A percentile compares a stretch with the other conserved stretches of the same genome.
phyloP scores from a whole-genome alignment of 169 alveolate species.

The Plasmodium ovale region DNA sequence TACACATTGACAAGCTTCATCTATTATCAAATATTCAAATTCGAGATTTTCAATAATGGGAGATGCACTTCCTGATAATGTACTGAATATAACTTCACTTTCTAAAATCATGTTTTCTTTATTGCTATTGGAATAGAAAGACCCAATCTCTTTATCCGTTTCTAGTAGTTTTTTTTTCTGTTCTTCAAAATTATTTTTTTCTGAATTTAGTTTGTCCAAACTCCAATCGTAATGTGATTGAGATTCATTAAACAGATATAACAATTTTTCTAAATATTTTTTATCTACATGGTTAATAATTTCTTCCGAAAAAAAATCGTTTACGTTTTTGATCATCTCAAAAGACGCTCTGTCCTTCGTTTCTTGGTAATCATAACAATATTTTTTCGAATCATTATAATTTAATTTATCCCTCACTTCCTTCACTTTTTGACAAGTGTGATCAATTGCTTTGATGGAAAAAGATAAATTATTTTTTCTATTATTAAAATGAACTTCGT shows the following conservation, averaged over 20 bases:
- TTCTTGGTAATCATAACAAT: conserved; percentile 31
- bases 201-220: conserved; percentile 45
- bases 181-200: conserved; percentile 47
- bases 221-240: conserved; percentile 73
- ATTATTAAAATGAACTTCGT: conserved; percentile 52
- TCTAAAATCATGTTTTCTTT: conserved; percentile 86
- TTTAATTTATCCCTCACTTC: conserved; percentile 38
- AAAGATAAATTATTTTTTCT: conserved; percentile 10
- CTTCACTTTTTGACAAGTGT: conserved; percentile 22
- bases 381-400: conserved; percentile 36
- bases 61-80: conserved; percentile 94
- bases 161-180: conserved; percentile 28
- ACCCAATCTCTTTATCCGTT: conserved; percentile 57
- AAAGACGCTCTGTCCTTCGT: conserved; percentile 8
- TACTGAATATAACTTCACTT: conserved; percentile 91
- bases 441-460: conserved; percentile 46
- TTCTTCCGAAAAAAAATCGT: conserved; percentile 55
- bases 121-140: conserved; percentile 64
- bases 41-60: conserved; percentile 84
- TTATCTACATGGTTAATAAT: conserved; percentile 48
- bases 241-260: conserved; percentile 71
- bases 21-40: conserved; percentile 96
- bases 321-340: conserved; percentile 34
- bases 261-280: conserved; percentile 63
- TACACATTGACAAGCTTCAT: conserved; percentile 98